phyloP scores from a whole-genome alignment of 139 green algal genomes.

The Coelastrella sp. region DNA sequence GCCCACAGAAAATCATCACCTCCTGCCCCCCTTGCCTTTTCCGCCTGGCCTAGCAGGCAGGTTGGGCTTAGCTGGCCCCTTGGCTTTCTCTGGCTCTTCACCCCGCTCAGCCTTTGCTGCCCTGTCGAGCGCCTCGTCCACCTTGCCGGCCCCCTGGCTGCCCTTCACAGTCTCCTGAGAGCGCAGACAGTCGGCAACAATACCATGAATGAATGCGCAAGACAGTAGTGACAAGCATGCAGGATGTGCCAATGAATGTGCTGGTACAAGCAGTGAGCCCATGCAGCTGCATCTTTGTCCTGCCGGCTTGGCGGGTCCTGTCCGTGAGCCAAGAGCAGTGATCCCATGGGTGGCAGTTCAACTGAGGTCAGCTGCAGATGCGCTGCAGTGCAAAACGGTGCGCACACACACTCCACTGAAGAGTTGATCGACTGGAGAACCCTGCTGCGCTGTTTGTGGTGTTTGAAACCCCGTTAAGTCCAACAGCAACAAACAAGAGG shows the following conservation, averaged over 20 bases:
- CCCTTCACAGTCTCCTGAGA: slow-evolving; percentile 40
- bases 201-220: not conserved
- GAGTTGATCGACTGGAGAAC: too few species aligned
- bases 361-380: too few species aligned
- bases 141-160: slow-evolving; percentile 76
- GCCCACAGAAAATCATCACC: not conserved
- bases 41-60: slow-evolving; percentile 8
- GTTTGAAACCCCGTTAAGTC: too few species aligned
- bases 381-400: too few species aligned
- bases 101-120: slow-evolving; percentile 32
- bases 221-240: not conserved
- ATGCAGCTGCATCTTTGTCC: not conserved
- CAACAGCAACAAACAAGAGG: not conserved
- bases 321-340: too few species aligned
- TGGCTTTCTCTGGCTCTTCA: slow-evolving; percentile 33
- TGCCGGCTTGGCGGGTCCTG: not conserved
- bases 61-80: slow-evolving; percentile 17
- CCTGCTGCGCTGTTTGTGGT: too few species aligned
- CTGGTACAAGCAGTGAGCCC: not conserved
- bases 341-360: too few species aligned
- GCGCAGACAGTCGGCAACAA: not conserved
- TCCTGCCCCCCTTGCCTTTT: slow-evolving; percentile 37
- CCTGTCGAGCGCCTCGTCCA: slow-evolving; percentile 72
- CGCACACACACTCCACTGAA: too few species aligned
- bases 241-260: not conserved